A percentile compares a stretch with the other conserved stretches of the same genome.
phyloP scores from a whole-genome alignment of 2,329 filamentous ascomycete genomes.

The Macrophomina phaseolina region DNA sequence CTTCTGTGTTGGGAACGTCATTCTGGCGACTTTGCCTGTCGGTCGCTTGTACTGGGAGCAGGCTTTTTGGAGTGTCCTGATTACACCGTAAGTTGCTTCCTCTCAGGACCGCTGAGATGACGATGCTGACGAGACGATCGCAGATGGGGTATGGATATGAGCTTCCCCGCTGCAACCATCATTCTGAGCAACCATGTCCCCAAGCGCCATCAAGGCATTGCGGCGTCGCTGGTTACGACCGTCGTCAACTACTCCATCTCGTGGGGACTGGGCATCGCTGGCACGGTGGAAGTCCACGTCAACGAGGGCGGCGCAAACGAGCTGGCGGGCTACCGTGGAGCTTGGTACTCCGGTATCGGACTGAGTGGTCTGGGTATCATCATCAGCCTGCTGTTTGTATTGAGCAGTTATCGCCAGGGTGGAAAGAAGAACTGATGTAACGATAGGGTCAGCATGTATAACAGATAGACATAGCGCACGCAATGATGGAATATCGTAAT shows the following conservation, averaged over 20 bases:
- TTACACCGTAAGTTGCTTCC: slow-evolving; percentile 35
- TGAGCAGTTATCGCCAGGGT: slow-evolving; percentile 32
- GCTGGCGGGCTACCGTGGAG: slow-evolving; percentile 46
- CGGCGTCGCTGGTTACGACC: slow-evolving; percentile 47
- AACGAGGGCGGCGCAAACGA: slow-evolving; percentile 43
- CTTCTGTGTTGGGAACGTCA: slow-evolving; percentile 43
- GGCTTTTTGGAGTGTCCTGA: slow-evolving; percentile 39
- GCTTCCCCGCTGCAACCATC: slow-evolving; percentile 48
- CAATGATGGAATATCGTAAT: background rate
- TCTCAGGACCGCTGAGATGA: too few relatives aligned
- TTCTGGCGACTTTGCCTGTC: slow-evolving; percentile 49
- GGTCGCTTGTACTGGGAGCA: slow-evolving; percentile 52
- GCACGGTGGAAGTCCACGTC: slow-evolving; percentile 48
- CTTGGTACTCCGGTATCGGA: slow-evolving; percentile 47
- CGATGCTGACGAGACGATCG: background rate
- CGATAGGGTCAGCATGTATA: background rate
- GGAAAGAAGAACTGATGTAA: slow-evolving; percentile 1
- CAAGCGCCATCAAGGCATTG: slow-evolving; percentile 50
- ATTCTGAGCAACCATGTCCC: slow-evolving; percentile 47
- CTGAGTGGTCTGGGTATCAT: slow-evolving; percentile 39
- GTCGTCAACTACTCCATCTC: slow-evolving; percentile 52
- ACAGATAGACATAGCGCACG: background rate
- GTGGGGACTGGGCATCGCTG: slow-evolving; percentile 50
- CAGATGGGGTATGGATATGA: slow-evolving; percentile 50
- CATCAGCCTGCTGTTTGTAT: slow-evolving; percentile 35